Conservation (phyloP, 176 grass and related monocot genomes). For the Oropetium thomaeum region DNA sequence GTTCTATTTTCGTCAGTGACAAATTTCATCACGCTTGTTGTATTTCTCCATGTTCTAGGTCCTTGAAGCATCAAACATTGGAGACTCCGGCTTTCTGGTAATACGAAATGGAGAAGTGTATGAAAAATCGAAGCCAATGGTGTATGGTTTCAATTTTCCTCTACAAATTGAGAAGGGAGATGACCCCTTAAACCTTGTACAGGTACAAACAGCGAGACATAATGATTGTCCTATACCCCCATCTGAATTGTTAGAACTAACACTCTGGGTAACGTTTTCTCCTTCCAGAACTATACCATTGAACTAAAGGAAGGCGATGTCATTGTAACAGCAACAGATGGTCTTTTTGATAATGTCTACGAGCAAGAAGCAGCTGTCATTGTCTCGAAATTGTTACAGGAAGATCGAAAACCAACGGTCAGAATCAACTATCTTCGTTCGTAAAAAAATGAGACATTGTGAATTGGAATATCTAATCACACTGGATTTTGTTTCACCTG, state of each 20-base stretch:
- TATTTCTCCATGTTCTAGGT: conserved; percentile 34
- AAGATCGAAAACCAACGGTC: conserved; percentile 64
- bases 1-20: not conserved
- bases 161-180: conserved; percentile 87
- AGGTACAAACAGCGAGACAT: conserved; percentile 39
- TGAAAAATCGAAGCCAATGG: conserved; percentile 73
- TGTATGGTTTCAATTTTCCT: conserved; percentile 97
- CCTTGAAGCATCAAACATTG: conserved; percentile 86
- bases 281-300: conserved; percentile 61
- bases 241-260: not conserved
- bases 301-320: conserved; percentile 74
- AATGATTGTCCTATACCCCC: not conserved
- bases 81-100: conserved; percentile 89
- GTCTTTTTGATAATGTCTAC: conserved; percentile 82
- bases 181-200: conserved; percentile 66
- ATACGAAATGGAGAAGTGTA: conserved; percentile 77
- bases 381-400: conserved; percentile 54
- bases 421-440: not conserved
- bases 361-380: conserved; percentile 68
- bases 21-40: not conserved
- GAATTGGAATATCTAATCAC: not conserved
- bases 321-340: conserved; percentile 67
- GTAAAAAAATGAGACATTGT: not conserved
- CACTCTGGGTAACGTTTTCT: not conserved
- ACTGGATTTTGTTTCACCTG: not conserved